These are phyloP conservation scores for Kluyveromyces nonfermentans DNA, from an alignment of 805 yeast species.

Conservation along the genomic window DNA sequence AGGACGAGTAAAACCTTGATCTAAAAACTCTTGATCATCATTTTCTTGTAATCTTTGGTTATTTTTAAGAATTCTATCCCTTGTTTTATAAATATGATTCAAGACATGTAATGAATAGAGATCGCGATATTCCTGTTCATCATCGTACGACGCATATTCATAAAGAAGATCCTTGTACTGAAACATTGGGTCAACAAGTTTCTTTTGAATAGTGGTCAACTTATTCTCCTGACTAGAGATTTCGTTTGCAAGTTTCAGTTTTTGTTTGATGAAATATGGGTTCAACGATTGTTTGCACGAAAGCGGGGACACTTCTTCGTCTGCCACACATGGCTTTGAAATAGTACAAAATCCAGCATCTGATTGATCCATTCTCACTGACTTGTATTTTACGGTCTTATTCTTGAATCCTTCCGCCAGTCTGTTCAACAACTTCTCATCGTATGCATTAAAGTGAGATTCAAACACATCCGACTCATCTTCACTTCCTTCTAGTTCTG, in stretches of 20 bases:
- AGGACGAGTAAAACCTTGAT: constrained; percentile 94
- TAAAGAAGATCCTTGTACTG: constrained; percentile 63
- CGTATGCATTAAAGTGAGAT: constrained; percentile 53
- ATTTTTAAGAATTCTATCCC: constrained; percentile 76
- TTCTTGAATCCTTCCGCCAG: constrained; percentile 29
- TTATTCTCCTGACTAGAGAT: constrained; percentile 15
- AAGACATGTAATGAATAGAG: constrained; percentile 61
- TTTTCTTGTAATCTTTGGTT: constrained; percentile 44
- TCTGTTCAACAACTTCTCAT: constrained; percentile 29
- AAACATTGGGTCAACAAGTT: constrained; percentile 54
- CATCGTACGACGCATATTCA: constrained; percentile 45
- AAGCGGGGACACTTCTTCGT: constrained; percentile 9
- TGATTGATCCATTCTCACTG: constrained; percentile 12
- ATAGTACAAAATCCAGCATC: constrained; percentile 16
- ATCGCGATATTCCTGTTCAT: constrained; percentile 45
- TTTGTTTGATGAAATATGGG: constrained; percentile 39
- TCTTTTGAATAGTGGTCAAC: constrained; percentile 38
- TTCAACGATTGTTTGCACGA: constrained; percentile 18
- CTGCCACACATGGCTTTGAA: constrained; percentile 21
- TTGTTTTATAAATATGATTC: constrained; percentile 78
- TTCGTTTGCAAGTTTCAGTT: constrained; percentile 26
- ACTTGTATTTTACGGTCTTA: constrained; percentile 21
- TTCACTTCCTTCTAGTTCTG: constrained; percentile 27
- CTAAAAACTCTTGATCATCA: constrained; percentile 58
- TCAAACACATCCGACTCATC: constrained; percentile 64